phyloP scores from a whole-genome alignment of 2,329 filamentous ascomycete species.

The Fusarium buharicum region DNA sequence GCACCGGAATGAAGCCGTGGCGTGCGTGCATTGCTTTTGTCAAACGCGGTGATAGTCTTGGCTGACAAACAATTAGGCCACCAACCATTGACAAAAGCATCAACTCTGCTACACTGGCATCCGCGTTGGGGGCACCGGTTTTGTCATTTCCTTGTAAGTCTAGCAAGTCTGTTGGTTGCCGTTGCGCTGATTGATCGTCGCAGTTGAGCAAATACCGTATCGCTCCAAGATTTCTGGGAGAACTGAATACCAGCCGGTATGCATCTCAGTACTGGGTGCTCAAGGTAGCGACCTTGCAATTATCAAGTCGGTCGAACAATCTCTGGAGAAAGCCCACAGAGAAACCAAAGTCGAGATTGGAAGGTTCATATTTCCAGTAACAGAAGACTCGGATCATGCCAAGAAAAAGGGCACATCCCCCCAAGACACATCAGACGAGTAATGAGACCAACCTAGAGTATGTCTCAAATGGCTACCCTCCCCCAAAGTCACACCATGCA shows the following conservation, averaged over 20 bases:
- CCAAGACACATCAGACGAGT: conserved; percentile 27
- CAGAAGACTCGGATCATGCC: neutral
- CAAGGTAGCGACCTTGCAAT: conserved; percentile 43
- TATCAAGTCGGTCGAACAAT: conserved; percentile 45
- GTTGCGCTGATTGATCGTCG: conserved; percentile 17
- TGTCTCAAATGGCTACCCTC: neutral
- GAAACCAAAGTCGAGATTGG: conserved; percentile 46
- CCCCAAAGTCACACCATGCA: conserved; percentile 38
- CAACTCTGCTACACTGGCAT: conserved; percentile 43
- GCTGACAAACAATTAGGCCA: conserved; percentile 41
- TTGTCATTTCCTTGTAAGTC: conserved; percentile 52
- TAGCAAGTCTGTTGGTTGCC: neutral
- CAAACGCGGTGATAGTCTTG: conserved; percentile 1
- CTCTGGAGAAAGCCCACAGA: conserved; percentile 45
- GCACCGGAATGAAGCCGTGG: conserved; percentile 44
- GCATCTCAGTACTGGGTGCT: conserved; percentile 46
- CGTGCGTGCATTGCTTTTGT: conserved; percentile 38
- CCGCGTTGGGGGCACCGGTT: conserved; percentile 47
- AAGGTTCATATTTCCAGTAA: conserved; percentile 45
- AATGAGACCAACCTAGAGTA: conserved; percentile 13
- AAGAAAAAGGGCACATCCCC: neutral
- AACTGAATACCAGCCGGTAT: conserved; percentile 48
- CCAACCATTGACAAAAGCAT: conserved; percentile 44
- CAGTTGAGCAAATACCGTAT: conserved; percentile 49
- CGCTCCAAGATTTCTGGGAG: conserved; percentile 45